Evolutionary conservation across 257 asterid species (phyloP).

Genomic region (Eucommia ulmoides): DNA sequence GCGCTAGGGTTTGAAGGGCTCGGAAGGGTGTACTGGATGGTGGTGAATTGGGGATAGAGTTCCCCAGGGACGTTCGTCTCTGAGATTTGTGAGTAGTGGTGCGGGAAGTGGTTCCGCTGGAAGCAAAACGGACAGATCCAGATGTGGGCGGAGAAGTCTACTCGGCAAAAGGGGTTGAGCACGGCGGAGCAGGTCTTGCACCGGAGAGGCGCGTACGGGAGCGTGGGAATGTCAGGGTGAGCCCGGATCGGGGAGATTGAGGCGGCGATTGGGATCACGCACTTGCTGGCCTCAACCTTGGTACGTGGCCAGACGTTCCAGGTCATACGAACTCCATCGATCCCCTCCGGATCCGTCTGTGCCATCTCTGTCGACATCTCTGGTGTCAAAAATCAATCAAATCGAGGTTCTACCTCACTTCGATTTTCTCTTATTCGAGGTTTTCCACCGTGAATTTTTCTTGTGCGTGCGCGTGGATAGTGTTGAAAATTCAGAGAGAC

Average conservation of each 20-base stretch:
- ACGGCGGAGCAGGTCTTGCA: slow-evolving; percentile 87
- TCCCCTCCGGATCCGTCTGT: slow-evolving; percentile 79
- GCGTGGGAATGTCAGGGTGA: slow-evolving; percentile 56
- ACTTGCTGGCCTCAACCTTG: slow-evolving; percentile 87
- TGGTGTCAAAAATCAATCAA: slow-evolving; percentile 7
- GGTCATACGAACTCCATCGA: slow-evolving; percentile 91
- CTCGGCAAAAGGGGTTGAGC: slow-evolving; percentile 66
- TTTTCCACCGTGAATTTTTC: no score
- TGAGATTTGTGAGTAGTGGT: slow-evolving; percentile 45
- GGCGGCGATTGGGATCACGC: slow-evolving; percentile 96
- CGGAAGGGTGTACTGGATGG: slow-evolving; percentile 48
- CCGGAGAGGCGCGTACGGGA: slow-evolving; percentile 65
- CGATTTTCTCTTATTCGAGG: no score
- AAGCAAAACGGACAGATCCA: slow-evolving; percentile 99
- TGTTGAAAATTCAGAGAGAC: no score
- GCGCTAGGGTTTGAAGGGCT: no score
- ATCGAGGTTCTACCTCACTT: no score
- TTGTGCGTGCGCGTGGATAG: no score
- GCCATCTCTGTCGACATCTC: slow-evolving; percentile 76
- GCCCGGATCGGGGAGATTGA: slow-evolving; percentile 88
- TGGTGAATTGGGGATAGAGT: slow-evolving; percentile 69
- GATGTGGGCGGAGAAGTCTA: slow-evolving; percentile 71
- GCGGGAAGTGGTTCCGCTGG: slow-evolving; percentile 80
- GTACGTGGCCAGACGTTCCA: slow-evolving; percentile 91
- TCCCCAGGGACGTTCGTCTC: slow-evolving; percentile 81